These are phyloP conservation scores for Euphorbia corollata DNA, from an alignment of 441 rosid genomes.

Conservation along the genomic window DNA sequence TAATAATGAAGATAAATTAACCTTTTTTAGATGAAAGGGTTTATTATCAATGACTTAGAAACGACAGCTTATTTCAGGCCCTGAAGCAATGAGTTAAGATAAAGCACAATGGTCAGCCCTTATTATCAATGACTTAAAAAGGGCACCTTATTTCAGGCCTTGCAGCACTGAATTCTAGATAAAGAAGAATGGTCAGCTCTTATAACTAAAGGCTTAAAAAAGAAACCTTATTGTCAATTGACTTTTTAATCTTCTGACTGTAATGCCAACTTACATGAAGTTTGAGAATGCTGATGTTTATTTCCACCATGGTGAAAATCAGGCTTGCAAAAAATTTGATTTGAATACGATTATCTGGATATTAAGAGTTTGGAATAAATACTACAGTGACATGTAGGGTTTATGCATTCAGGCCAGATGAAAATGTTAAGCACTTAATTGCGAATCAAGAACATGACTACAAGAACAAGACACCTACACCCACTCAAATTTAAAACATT, in stretches of 20 bases:
- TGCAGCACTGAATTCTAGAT: neutral
- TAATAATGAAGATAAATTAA: neutral
- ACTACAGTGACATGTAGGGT: neutral
- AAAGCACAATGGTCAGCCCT: neutral
- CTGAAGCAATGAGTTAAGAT: neutral
- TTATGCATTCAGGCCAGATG: neutral
- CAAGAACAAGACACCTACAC: neutral
- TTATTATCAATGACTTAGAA: neutral
- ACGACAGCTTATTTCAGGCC: neutral
- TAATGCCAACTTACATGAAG: no score
- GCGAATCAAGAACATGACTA: neutral
- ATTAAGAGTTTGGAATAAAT: neutral
- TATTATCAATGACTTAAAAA: neutral
- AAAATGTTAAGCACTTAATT: neutral
- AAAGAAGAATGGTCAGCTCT: neutral
- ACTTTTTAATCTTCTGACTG: no score
- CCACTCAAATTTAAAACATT: neutral
- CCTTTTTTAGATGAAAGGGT: neutral
- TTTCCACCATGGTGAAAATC: no score
- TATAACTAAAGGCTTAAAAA: neutral
- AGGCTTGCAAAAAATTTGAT: neutral
- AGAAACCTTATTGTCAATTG: neutral
- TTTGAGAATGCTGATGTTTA: no score
- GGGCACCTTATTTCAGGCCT: neutral
- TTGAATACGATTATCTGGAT: no score